Evolutionary conservation across 2,329 filamentous ascomycete genomes (phyloP).

Genomic region (Ceratocystis cubensis): DNA sequence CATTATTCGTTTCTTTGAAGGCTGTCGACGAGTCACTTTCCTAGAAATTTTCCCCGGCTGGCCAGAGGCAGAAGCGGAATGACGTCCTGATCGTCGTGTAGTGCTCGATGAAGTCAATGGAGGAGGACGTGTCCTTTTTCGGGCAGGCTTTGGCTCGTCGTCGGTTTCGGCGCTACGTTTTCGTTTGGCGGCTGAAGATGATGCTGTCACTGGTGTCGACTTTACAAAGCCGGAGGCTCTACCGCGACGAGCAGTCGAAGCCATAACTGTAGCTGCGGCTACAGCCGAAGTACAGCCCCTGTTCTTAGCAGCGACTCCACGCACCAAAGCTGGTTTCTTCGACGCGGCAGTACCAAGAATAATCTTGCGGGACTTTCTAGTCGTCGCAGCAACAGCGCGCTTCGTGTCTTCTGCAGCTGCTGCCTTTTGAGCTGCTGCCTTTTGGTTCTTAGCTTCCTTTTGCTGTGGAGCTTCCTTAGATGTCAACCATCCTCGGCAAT

Average conservation of each 20-base stretch:
- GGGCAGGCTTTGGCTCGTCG: slow-evolving; percentile 5
- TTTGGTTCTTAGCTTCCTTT: slow-evolving; percentile 30
- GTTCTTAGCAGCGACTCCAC: slow-evolving; percentile 2
- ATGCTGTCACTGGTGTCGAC: slow-evolving; percentile 21
- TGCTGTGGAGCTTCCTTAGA: slow-evolving; percentile 45
- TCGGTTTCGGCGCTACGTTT: neutral
- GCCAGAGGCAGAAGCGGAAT: neutral
- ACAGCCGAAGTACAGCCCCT: slow-evolving; percentile 15
- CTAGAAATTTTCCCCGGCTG: neutral
- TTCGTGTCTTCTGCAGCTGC: slow-evolving; percentile 38
- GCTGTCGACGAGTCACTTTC: neutral
- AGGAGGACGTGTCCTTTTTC: slow-evolving; percentile 6
- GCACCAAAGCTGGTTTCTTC: slow-evolving; percentile 8
- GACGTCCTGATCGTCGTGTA: slow-evolving; percentile 1
- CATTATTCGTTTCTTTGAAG: neutral
- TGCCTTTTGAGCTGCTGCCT: slow-evolving; percentile 26
- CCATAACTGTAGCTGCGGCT: neutral
- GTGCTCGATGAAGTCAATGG: neutral
- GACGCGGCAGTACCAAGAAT: slow-evolving; percentile 11
- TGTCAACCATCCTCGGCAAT: slow-evolving; percentile 52
- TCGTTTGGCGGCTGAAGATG: slow-evolving; percentile 20
- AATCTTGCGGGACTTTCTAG: slow-evolving; percentile 15
- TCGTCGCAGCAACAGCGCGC: slow-evolving; percentile 28
- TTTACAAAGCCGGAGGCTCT: neutral
- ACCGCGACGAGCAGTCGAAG: neutral